Conservation (phyloP, 2,329 filamentous ascomycete genomes). For the Davidsoniella eucalypti region DNA sequence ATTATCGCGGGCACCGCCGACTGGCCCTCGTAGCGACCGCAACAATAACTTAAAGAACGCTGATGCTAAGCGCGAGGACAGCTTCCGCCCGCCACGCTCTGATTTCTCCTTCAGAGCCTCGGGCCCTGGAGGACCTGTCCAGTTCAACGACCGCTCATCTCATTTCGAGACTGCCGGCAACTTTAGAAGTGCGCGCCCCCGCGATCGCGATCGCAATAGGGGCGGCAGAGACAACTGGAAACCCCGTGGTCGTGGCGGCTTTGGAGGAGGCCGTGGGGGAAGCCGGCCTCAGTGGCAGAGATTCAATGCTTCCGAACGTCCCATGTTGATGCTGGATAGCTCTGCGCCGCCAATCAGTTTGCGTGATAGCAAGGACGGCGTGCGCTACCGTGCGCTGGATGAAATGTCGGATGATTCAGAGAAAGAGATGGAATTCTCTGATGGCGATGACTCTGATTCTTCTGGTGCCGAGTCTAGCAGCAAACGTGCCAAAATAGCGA, state of each 20-base stretch:
- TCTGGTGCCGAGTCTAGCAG: background rate
- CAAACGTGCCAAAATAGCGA: constrained; percentile 1
- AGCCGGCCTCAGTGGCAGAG: constrained; percentile 17
- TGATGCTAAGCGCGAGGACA: constrained; percentile 1
- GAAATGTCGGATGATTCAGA: constrained; percentile 48
- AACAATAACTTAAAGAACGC: background rate
- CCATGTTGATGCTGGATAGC: constrained; percentile 29
- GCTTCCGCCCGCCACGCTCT: constrained; percentile 23
- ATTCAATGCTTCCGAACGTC: constrained; percentile 31
- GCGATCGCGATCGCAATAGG: constrained; percentile 9
- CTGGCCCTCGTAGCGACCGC: constrained; percentile 4
- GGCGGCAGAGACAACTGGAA: constrained; percentile 13
- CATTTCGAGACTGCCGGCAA: constrained; percentile 13
- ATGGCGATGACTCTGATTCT: constrained; percentile 23
- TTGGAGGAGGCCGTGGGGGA: constrained; percentile 16
- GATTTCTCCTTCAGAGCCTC: constrained; percentile 42
- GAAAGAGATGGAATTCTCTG: constrained; percentile 47
- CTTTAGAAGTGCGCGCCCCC: constrained; percentile 1
- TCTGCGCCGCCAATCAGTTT: constrained; percentile 29
- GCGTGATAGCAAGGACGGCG: constrained; percentile 27
- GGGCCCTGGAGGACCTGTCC: constrained; percentile 27
- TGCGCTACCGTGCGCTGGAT: constrained; percentile 37
- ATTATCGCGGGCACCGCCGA: constrained; percentile 1
- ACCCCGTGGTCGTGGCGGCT: constrained; percentile 17
- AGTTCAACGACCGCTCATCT: constrained; percentile 12